Percentiles rank a stretch among this genome's conserved stretches.
Evolutionary conservation across 306 rosid species (phyloP).

Genomic region (Dalbergia cochinchinensis): DNA sequence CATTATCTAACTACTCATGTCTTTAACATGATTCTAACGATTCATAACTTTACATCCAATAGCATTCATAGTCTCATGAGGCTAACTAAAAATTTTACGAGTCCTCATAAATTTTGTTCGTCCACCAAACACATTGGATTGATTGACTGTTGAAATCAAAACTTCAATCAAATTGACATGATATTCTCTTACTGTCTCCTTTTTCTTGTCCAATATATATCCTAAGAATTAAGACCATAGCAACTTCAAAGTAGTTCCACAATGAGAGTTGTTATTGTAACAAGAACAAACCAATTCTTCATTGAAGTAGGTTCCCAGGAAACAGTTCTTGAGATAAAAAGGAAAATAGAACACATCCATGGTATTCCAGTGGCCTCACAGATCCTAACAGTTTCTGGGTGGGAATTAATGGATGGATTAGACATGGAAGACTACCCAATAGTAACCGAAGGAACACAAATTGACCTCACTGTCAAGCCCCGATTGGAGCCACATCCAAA

Average conservation of each 20-base stretch:
- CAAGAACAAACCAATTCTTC: conserved; percentile 56
- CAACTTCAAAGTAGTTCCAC: conserved; percentile 32
- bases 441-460: conserved; percentile 73
- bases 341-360: conserved; percentile 72
- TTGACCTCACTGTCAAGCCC: conserved; percentile 70
- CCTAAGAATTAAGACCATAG: neutral
- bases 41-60: neutral
- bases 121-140: conserved; percentile 19
- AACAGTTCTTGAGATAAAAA: conserved; percentile 70
- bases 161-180: conserved; percentile 27
- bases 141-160: conserved; percentile 33
- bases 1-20: conserved; percentile 41
- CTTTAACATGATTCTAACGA: conserved; percentile 49
- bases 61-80: conserved; percentile 46
- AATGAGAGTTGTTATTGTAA: conserved; percentile 58
- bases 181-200: conserved; percentile 14
- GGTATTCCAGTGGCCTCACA: conserved; percentile 72
- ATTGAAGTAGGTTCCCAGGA: conserved; percentile 71
- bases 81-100: conserved; percentile 34
- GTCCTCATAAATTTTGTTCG: conserved; percentile 33
- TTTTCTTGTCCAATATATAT: conserved; percentile 24
- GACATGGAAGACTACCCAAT: conserved; percentile 95
- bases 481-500: conserved; percentile 26
- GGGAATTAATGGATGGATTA: conserved; percentile 85
- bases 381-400: conserved; percentile 67